Percentiles rank a stretch among this genome's conserved stretches.
phyloP scores from a whole-genome alignment of 108 stramenopile species.

The Bacterosira constricta region DNA sequence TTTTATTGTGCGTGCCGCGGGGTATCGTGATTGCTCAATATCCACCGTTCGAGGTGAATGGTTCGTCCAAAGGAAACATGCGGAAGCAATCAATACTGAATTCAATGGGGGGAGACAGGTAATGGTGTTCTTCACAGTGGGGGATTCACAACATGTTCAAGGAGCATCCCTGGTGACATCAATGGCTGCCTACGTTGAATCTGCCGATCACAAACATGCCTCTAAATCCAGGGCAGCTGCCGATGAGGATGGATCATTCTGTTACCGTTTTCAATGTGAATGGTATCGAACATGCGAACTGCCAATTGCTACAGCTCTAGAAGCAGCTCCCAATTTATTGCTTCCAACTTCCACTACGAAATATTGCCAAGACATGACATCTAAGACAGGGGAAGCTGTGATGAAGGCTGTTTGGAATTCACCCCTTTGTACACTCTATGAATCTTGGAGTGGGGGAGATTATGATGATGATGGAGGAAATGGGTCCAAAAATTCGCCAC shows the following conservation, averaged over 20 bases:
- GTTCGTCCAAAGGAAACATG: constrained; percentile 80
- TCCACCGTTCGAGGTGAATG: constrained; percentile 75
- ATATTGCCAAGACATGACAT: constrained; percentile 82
- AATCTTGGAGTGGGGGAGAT: constrained; percentile 65
- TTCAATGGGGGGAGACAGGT: constrained; percentile 70
- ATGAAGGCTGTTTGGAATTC: constrained; percentile 91
- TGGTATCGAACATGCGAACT: constrained; percentile 90
- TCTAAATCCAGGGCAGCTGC: constrained; percentile 35
- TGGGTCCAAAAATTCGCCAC: constrained; percentile 48
- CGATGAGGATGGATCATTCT: constrained; percentile 58
- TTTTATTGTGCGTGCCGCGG: constrained; percentile 73
- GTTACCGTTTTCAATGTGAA: constrained; percentile 67
- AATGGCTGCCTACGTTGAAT: constrained; percentile 48
- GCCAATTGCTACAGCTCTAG: constrained; percentile 74
- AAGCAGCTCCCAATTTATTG: constrained; percentile 79
- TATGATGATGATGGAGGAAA: constrained; percentile 51
- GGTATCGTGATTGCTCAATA: constrained; percentile 76
- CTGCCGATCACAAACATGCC: constrained; percentile 14
- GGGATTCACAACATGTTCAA: constrained; percentile 83
- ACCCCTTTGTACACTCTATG: constrained; percentile 83
- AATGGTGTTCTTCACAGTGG: constrained; percentile 86
- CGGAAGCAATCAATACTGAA: constrained; percentile 66
- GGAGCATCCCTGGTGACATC: constrained; percentile 84
- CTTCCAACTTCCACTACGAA: constrained; percentile 73
- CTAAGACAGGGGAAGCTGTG: constrained; percentile 78